These are phyloP conservation scores for Ceratonia siliqua DNA, from an alignment of 306 rosid species.

Conservation along the genomic window DNA sequence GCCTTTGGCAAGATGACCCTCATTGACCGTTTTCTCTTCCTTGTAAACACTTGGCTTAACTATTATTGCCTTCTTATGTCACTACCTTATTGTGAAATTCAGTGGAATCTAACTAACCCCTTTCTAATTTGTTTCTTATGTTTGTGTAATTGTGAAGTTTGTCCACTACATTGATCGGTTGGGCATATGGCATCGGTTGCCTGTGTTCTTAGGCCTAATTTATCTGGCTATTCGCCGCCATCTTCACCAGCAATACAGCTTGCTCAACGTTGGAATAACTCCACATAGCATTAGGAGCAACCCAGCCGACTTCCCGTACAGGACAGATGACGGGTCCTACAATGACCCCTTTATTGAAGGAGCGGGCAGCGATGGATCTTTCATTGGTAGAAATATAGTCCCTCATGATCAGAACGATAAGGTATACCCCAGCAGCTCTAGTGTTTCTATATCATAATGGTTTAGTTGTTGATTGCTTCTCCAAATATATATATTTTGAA, in stretches of 20 bases:
- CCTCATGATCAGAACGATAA: constrained; percentile 28
- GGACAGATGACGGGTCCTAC: constrained; percentile 23
- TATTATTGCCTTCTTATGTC: no score
- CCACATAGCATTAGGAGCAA: constrained; percentile 15
- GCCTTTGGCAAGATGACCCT: constrained; percentile 25
- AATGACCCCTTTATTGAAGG: constrained; percentile 36
- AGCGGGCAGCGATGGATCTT: constrained; percentile 29
- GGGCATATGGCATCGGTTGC: constrained; percentile 39
- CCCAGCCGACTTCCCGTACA: constrained; percentile 19
- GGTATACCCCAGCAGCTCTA: not conserved
- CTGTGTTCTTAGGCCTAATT: constrained; percentile 20
- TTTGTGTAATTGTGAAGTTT: not conserved
- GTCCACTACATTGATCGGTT: constrained; percentile 30
- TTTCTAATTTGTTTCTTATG: no score
- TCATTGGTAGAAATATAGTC: not conserved
- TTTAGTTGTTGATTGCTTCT: no score
- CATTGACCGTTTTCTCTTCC: constrained; percentile 19
- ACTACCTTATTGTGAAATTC: no score
- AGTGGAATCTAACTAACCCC: no score
- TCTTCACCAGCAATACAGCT: constrained; percentile 30
- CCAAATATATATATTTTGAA: no score
- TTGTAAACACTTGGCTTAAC: not conserved
- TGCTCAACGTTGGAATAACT: constrained; percentile 32
- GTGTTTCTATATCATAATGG: no score
- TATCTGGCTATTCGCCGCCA: constrained; percentile 28